Base-by-base conservation (phyloP, 208 protist species). In the Angomonas ambiguus region DNA sequence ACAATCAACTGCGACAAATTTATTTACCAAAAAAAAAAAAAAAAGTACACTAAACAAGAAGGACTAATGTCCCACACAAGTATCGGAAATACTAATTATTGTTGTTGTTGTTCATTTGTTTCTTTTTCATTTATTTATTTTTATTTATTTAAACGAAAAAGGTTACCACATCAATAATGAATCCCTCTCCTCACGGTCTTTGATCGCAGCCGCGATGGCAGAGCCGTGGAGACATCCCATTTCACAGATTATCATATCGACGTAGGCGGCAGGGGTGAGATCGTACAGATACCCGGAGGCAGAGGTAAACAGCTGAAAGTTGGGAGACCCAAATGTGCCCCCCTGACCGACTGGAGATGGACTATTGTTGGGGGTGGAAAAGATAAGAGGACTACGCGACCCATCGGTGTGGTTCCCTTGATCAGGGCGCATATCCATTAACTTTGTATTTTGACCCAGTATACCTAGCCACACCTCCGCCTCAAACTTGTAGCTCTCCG, bases 401-500 rank as follows among this genome's bases (percentile, higher is more conserved):
- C 22, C 41, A 3, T 34, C 67, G 25, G 41, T 62, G 33, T 56
- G 51, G 61, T 80, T 51, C 24, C 35, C 35, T 20, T 66, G 20
- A 22, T 59, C 49, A 0, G 70, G 69, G n/a, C 74, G 67, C 53
- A 89, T 76, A 57, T 87, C 80, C 22, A 69, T 65, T 13, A 88
- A 63, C 55, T 85, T 88, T 60, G 98, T 96, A 82, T 99, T 99
- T 76, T 87, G 96, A 49, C 92, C 96, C 62, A 99, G 85, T 24
- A 91, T 95, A 48, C 98, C 97, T 0, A 99, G 72, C 82, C 97
- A 97, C 51, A 96, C 93, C 55, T 96, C 85, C 27, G 98, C 87
- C n/a, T 92, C 76, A 77, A 99, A 99, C 73, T 99, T 99, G 85
- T 98, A 99, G 33, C 96, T 98, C 72, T 99, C 98, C 61, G 94